These are phyloP conservation scores for Xerocomus nothofagi DNA, from an alignment of 1,284 basidiomycete genomes.

Conservation along the genomic window DNA sequence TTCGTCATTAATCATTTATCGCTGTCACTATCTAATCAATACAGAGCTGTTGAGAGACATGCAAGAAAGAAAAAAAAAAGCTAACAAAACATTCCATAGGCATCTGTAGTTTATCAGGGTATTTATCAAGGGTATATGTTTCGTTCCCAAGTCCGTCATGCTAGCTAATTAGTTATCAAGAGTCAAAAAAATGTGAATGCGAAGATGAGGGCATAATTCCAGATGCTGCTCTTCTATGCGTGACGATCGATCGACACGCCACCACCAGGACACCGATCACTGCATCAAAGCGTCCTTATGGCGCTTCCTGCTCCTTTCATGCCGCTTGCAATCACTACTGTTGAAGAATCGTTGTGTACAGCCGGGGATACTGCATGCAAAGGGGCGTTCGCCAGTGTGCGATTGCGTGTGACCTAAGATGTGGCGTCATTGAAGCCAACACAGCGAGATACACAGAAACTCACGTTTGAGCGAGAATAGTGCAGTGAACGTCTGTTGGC, in stretches of 20 bases:
- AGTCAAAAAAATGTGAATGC: background rate
- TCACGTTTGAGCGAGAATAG: slow-evolving; percentile 36
- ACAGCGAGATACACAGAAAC: background rate
- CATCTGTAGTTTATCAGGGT: slow-evolving; percentile 17
- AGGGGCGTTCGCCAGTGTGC: slow-evolving; percentile 32
- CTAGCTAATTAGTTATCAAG: background rate
- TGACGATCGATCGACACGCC: slow-evolving; percentile 26
- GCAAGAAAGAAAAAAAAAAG: background rate
- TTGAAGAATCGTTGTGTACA: slow-evolving; percentile 34
- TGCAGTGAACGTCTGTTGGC: slow-evolving; percentile 32
- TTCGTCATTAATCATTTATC: background rate
- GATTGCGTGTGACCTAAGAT: slow-evolving; percentile 32
- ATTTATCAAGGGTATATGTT: slow-evolving; percentile 27
- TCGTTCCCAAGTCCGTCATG: slow-evolving; percentile 12
- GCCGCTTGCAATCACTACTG: slow-evolving; percentile 36
- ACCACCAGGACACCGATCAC: slow-evolving; percentile 16
- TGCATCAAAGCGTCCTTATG: slow-evolving; percentile 21
- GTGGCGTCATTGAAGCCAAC: slow-evolving; percentile 9
- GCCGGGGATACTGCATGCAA: slow-evolving; percentile 24
- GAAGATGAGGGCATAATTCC: slow-evolving; percentile 5
- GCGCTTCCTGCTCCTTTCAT: slow-evolving; percentile 35
- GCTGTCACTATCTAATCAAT: slow-evolving; percentile 16
- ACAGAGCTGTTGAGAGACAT: slow-evolving; percentile 7
- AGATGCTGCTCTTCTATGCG: slow-evolving; percentile 2
- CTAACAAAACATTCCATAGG: slow-evolving; percentile 14